phyloP scores from a whole-genome alignment of 2,329 filamentous ascomycete species.

The Nemania diffusa region DNA sequence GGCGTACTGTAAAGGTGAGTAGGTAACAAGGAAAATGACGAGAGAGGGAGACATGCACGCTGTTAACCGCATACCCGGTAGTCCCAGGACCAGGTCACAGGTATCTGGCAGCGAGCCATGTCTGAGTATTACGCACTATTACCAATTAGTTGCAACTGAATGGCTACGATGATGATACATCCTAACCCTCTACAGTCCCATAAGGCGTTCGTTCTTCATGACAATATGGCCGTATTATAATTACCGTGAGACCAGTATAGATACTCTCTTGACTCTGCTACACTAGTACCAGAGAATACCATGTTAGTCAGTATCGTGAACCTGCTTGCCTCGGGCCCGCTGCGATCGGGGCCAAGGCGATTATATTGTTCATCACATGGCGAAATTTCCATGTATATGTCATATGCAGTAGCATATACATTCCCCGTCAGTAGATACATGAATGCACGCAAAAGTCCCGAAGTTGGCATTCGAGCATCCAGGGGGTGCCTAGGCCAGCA shows the following conservation, averaged over 20 bases:
- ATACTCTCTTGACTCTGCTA: no score
- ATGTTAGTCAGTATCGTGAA: no score
- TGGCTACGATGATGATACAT: background rate
- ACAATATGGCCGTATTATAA: background rate
- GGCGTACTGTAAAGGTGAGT: constrained; percentile 6
- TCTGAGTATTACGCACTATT: constrained; percentile 24
- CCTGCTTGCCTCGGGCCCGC: background rate
- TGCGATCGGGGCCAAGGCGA: constrained; percentile 7
- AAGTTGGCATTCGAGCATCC: constrained; percentile 9
- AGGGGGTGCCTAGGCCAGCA: background rate
- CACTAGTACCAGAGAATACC: no score
- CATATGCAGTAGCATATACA: constrained; percentile 35
- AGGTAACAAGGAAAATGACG: constrained; percentile 4
- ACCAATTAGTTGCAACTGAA: constrained; percentile 6
- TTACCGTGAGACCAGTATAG: background rate
- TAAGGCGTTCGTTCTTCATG: background rate
- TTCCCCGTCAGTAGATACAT: constrained; percentile 1
- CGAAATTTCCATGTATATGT: constrained; percentile 32
- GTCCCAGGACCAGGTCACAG: constrained; percentile 30
- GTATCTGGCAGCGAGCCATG: constrained; percentile 23
- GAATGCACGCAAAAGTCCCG: constrained; percentile 10
- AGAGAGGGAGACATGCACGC: background rate
- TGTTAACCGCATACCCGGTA: constrained; percentile 16
- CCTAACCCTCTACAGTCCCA: background rate
- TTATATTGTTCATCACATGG: constrained; percentile 33